Percentiles rank a stretch among this genome's conserved stretches.
Evolutionary conservation across 1,284 basidiomycete species (phyloP).

Genomic region (Porodaedalea pini): DNA sequence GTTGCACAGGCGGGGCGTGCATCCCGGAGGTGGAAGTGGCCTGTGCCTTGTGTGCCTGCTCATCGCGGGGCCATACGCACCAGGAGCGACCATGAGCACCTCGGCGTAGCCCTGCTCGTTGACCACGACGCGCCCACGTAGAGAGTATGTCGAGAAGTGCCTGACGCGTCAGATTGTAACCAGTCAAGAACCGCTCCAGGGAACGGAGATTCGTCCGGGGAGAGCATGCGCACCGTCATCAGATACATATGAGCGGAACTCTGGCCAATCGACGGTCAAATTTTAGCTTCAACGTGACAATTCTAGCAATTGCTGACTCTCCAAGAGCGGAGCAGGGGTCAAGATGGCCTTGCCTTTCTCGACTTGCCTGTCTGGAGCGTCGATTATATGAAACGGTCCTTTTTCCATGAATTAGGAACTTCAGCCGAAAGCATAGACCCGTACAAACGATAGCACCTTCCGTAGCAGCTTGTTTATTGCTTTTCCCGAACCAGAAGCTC

Average conservation of each 20-base stretch:
- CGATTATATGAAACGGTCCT: conserved; percentile 31
- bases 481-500: conserved; percentile 3
- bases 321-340: conserved; percentile 24
- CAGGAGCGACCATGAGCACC: conserved; percentile 29
- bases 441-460: conserved; percentile 4
- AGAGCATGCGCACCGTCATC: conserved; percentile 24
- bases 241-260: conserved; percentile 26
- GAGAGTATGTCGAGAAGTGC: conserved; percentile 25
- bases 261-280: conserved; percentile 16
- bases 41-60: conserved; percentile 22
- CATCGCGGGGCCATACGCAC: conserved; percentile 22
- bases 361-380: conserved; percentile 27
- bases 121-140: conserved; percentile 28
- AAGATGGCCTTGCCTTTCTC: conserved; percentile 29
- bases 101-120: conserved; percentile 29
- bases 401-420: background rate
- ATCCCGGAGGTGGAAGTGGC: conserved; percentile 29
- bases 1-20: conserved; percentile 1
- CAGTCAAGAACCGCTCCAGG: conserved; percentile 26
- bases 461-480: conserved; percentile 17
- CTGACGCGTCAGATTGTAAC: conserved; percentile 30
- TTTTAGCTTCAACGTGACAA: background rate
- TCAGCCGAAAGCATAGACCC: background rate
- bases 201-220: conserved; percentile 27
- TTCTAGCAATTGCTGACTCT: conserved; percentile 22